Conservation (phyloP, 306 rosid species). For the Gastrolobium villosum region DNA sequence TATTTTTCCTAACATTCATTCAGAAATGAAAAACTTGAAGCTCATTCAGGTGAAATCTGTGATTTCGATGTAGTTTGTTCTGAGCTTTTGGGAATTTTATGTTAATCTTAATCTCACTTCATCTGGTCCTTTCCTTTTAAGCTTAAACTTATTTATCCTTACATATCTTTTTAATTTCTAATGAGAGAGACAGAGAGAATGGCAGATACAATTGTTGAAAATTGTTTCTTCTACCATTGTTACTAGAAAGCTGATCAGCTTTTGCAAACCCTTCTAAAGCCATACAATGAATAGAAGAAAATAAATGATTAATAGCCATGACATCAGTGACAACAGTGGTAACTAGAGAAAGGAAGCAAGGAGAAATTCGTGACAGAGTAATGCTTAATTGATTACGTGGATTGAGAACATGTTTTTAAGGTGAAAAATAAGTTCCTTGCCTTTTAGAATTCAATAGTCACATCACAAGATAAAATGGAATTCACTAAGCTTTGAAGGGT, state of each 20-base stretch:
- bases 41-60: not conserved
- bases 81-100: not conserved
- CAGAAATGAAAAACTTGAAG: conserved; percentile 3
- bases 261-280: not conserved
- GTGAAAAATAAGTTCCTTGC: not conserved
- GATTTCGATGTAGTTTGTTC: conserved; percentile 27
- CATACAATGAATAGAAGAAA: not conserved
- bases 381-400: not conserved
- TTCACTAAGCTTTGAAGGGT: not conserved
- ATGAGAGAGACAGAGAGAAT: not conserved
- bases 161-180: not conserved
- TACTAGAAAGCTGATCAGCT: not conserved
- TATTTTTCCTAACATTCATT: not conserved
- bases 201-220: not conserved
- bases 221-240: no score
- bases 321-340: not conserved
- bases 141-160: not conserved
- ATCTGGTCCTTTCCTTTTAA: not conserved
- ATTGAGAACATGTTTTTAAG: not conserved
- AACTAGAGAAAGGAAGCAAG: not conserved
- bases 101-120: not conserved
- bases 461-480: not conserved
- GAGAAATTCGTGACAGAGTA: not conserved
- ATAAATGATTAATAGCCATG: no score
- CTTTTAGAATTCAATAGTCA: not conserved